Base-by-base conservation (phyloP, 176 grass and related monocot species). In the Cenchrus purpureus region DNA sequence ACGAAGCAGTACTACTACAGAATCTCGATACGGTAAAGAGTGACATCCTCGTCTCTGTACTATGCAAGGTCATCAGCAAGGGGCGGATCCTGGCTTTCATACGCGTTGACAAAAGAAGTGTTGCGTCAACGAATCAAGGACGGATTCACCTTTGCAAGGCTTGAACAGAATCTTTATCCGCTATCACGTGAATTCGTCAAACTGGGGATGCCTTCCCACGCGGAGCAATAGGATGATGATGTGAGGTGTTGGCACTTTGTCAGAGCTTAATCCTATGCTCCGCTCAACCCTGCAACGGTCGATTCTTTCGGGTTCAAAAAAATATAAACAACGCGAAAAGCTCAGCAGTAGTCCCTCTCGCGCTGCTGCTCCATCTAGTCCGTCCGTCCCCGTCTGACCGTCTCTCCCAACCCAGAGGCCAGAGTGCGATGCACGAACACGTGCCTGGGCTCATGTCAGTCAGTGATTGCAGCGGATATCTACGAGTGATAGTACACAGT, bases 211-310 rank as follows among this genome's bases (percentile, higher is more conserved):
- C 37, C 68, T 51, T 34, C 29, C 63, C 13, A 31, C 10, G n/a
- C 62, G 19, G 19, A 57, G 5, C 50, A 14, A 45, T 7, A 5
- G 54, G 19, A 63, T 8, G 17, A 60, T 5, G 46, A 3, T 7
- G 62, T 2, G 61, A 64, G 10, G 10, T 4, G 17, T 63, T 10
- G 12, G 1, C 19, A 28, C 5, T 22, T 29, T 61, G 59, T 3
- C 59, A 28, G 9, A 25, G 59, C n/a, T n/a, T n/a, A 62, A 28
- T 62, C 10, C n/a, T 37, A 2, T 16, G 31, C 32, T 8, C 13
- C 17, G 64, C 63, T 29, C 12, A 40, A 10, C 5, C 31, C 64
- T 46, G 45, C 69, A 87, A 87, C 85, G 78, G 85, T 82, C 60
- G 40, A 58, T 55, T 66, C 34, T 58, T 66, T 58, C 61, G 4